phyloP scores from a whole-genome alignment of 2,329 filamentous ascomycete genomes.

The Davidsoniella eucalypti region DNA sequence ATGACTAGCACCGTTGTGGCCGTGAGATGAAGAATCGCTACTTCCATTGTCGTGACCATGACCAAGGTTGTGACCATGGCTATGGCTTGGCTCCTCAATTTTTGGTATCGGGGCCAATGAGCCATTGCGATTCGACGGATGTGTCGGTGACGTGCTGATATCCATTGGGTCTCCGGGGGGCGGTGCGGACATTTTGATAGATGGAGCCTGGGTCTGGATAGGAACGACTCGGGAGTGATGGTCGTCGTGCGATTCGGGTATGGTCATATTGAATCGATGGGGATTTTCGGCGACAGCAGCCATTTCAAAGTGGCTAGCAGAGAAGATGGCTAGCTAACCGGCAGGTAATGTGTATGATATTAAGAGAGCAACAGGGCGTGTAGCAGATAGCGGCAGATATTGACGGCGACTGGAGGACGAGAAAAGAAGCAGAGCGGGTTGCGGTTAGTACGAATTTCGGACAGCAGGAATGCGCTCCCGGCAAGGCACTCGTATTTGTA shows the following conservation, averaged over 20 bases:
- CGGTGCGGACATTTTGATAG: slow-evolving; percentile 41
- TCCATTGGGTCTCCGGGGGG: slow-evolving; percentile 46
- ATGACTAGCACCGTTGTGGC: slow-evolving; percentile 2
- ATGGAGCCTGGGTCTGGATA: slow-evolving; percentile 37
- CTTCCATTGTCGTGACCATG: slow-evolving; percentile 17
- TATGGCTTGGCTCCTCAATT: slow-evolving; percentile 14
- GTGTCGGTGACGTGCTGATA: slow-evolving; percentile 35
- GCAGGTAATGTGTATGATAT: no score
- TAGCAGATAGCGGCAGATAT: no score
- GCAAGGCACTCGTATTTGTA: no score
- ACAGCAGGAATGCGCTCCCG: no score
- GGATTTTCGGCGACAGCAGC: slow-evolving; percentile 13
- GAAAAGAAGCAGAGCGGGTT: no score
- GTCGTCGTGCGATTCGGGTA: slow-evolving; percentile 10
- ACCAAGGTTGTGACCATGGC: background rate
- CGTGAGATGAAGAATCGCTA: slow-evolving; percentile 18
- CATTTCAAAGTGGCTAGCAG: slow-evolving; percentile 3
- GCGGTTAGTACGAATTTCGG: no score
- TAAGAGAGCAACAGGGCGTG: no score
- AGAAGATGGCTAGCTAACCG: background rate
- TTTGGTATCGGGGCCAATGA: background rate
- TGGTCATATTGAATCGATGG: slow-evolving; percentile 12
- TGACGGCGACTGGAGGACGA: no score
- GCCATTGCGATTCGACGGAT: slow-evolving; percentile 7
- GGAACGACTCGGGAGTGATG: slow-evolving; percentile 26